Percentiles rank a stretch among this genome's conserved stretches.
These are phyloP conservation scores for Peziza echinospora DNA, from an alignment of 495 filamentous ascomycete species.

Conservation along the genomic window DNA sequence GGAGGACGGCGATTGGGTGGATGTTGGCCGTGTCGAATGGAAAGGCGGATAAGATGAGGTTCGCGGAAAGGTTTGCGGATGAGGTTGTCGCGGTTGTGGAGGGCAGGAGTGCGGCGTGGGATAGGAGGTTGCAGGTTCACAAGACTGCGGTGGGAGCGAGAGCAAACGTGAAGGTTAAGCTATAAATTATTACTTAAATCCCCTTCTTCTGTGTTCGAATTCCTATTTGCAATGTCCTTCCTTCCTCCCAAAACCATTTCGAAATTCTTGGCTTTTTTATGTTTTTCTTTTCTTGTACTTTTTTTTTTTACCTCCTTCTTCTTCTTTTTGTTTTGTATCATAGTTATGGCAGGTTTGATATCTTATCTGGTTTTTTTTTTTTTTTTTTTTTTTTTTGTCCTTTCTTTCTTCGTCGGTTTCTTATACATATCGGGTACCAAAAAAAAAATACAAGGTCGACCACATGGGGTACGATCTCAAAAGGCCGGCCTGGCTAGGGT, in stretches of 20 bases:
- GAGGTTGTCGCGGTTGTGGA: constrained; percentile 77
- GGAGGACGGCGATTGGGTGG: constrained; percentile 61
- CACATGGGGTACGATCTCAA: no score
- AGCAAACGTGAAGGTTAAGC: constrained; percentile 37
- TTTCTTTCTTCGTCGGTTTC: no score
- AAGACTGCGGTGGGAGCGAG: constrained; percentile 49
- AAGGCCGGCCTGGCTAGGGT: no score
- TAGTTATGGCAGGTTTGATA: no score
- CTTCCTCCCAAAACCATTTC: neutral
- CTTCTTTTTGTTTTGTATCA: no score
- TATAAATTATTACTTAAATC: neutral
- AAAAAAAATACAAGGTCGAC: no score
- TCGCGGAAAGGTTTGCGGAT: constrained; percentile 62
- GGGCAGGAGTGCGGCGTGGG: constrained; percentile 66
- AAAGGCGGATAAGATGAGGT: constrained; percentile 35
- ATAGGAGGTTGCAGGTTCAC: constrained; percentile 47
- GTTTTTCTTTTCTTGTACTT: no score
- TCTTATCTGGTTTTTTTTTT: no score
- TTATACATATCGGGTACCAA: no score
- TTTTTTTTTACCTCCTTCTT: no score
- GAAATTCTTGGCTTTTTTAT: no score
- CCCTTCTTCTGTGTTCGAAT: neutral
- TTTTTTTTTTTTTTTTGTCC: no score
- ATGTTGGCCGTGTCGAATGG: constrained; percentile 54
- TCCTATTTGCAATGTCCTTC: neutral